phyloP scores from a whole-genome alignment of 495 filamentous ascomycete genomes.

The Penicillium riverlandense region DNA sequence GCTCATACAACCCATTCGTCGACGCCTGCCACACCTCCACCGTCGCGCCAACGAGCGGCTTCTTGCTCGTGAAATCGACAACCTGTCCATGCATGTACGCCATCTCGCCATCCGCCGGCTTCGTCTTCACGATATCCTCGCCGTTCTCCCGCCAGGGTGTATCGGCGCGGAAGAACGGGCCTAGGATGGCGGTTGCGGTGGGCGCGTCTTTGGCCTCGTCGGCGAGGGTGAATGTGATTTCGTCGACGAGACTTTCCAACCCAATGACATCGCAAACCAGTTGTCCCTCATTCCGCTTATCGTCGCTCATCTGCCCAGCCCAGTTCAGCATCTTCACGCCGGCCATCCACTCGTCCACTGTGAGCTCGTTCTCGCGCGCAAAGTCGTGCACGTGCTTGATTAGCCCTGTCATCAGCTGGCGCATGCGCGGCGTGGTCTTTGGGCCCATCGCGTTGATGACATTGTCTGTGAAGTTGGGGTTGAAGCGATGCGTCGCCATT shows the following conservation, averaged over 20 bases:
- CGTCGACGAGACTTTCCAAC: constrained; percentile 65
- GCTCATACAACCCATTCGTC: constrained; percentile 74
- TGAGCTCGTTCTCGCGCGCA: constrained; percentile 43
- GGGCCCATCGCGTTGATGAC: constrained; percentile 67
- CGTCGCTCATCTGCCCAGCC: constrained; percentile 63
- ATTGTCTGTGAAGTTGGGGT: constrained; percentile 58
- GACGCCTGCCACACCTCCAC: constrained; percentile 76
- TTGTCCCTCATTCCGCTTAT: constrained; percentile 67
- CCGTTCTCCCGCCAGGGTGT: constrained; percentile 58
- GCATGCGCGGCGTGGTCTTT: constrained; percentile 50
- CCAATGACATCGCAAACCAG: constrained; percentile 67
- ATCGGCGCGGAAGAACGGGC: constrained; percentile 70
- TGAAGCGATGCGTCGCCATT: constrained; percentile 36
- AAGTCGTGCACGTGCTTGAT: constrained; percentile 42
- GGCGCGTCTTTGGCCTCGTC: constrained; percentile 40
- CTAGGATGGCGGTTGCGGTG: constrained; percentile 67
- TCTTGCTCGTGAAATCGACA: constrained; percentile 45
- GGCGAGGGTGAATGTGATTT: constrained; percentile 64
- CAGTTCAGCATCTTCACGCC: constrained; percentile 56
- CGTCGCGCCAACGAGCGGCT: constrained; percentile 52
- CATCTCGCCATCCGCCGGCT: constrained; percentile 45
- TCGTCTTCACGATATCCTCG: constrained; percentile 55
- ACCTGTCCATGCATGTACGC: constrained; percentile 59
- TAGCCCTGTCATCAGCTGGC: constrained; percentile 33
- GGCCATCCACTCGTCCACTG: constrained; percentile 41